Percentiles rank a stretch among this genome's conserved stretches.
These are phyloP conservation scores for Salix exigua DNA, from an alignment of 345 rosid genomes.

Conservation along the genomic window DNA sequence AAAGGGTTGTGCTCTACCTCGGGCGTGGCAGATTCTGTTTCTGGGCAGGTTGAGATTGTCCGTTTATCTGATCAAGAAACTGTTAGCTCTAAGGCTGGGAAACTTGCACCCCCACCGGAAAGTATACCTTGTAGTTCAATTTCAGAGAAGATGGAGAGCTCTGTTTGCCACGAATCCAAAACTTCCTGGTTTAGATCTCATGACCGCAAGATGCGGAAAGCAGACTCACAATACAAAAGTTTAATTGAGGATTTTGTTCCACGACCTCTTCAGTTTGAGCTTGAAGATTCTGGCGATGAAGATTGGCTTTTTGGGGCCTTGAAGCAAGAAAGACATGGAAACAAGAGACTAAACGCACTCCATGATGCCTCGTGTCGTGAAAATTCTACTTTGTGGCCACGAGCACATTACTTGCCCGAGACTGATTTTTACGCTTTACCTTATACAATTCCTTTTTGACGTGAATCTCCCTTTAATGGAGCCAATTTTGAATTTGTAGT, in stretches of 20 bases:
- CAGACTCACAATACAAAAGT: conserved; percentile 25
- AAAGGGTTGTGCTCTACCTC: conserved; percentile 23
- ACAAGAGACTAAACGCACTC: conserved; percentile 5
- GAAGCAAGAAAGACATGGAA: not conserved
- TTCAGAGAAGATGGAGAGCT: not conserved
- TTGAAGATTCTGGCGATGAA: conserved; percentile 22
- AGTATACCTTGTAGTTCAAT: not conserved
- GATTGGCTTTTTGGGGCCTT: conserved; percentile 53
- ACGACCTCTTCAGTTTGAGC: conserved; percentile 9
- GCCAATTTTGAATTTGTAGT: not conserved
- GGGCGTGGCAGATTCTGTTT: conserved; percentile 4
- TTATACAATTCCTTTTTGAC: conserved; percentile 52
- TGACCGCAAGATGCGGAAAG: not conserved
- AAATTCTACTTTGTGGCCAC: conserved; percentile 27
- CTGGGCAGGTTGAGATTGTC: not conserved
- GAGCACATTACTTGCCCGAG: conserved; percentile 34
- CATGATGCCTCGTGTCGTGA: conserved; percentile 1
- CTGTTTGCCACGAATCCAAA: not conserved
- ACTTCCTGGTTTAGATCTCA: not conserved
- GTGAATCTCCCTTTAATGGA: not conserved
- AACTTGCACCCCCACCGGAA: conserved; percentile 1
- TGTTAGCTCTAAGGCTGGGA: not conserved
- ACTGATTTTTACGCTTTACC: conserved; percentile 62
- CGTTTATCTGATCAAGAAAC: not conserved
- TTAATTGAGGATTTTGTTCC: conserved; percentile 50